Evolutionary conservation across 106 monocot species (phyloP), one percentile per base, ranked within the genome.

Genomic region (Triglochin maritima): DNA sequence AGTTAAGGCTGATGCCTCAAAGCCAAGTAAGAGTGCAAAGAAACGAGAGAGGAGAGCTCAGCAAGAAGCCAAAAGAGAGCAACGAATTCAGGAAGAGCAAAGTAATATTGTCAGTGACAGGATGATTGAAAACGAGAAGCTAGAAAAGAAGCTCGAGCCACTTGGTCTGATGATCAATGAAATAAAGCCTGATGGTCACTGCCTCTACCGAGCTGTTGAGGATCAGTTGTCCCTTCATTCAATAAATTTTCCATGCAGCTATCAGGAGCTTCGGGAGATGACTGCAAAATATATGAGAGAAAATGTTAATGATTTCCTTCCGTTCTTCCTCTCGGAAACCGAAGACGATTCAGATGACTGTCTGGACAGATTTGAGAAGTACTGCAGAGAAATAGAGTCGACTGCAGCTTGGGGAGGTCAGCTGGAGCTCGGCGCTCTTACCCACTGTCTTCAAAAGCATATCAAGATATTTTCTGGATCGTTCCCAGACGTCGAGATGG

Each of bases 401-500:
- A 89, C 89, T 5, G 82, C 82, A 10, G 75, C 71, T 45, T 89
- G 86, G 86, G 89, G 89, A 49, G 86, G 89, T 29, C 82, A 89
- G 58, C 85, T 89, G 1, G 89, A 89, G 74, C 83, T 89, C 0
- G 86, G 81, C 44, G 89, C 89, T 47, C 81, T 89, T 47, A 74
- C 83, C 9, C 86, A 83, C 46, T 78, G 80, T 29, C 81, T 89
- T 5, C 73, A 72, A 69, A 85, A 79, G 49, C 89, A 81, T 47
- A 81, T 89, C n/a, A 17, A 83, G 8, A 80, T 89, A 70, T 86
- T 62, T 65, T 86, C 89, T 13, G 86, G 89, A 8, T 82, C 74
- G 6, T 86, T 86, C 52, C 89, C 89, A 44, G 81, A 89, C 49
- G 86, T 86, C 45, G 89, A 89, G 71, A 89, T 89, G 89, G 89